Evolutionary conservation across 805 yeast genomes (phyloP).

Genomic region (Clavispora carvajalis): DNA sequence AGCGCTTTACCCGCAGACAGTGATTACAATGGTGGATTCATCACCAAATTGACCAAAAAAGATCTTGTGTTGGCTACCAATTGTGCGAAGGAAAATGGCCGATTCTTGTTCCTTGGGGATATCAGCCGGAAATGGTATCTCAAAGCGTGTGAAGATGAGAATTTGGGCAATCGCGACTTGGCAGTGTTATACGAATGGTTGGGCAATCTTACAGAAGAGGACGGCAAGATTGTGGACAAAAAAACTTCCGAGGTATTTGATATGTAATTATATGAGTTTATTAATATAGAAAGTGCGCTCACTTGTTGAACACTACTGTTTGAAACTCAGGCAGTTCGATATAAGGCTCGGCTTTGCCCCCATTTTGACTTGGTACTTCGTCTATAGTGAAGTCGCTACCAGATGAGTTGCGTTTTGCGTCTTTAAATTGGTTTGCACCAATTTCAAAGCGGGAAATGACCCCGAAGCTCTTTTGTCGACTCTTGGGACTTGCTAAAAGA

Average conservation of each 20-base stretch:
- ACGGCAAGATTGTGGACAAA: constrained; percentile 12
- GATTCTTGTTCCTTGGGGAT: constrained; percentile 37
- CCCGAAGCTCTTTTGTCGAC: constrained; percentile 13
- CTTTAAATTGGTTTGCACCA: not conserved
- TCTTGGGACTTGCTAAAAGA: not conserved
- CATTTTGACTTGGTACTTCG: constrained; percentile 1
- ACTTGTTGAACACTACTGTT: not conserved
- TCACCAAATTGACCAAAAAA: constrained; percentile 41
- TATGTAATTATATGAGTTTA: not conserved
- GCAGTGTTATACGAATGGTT: constrained; percentile 41
- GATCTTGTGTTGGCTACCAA: constrained; percentile 40
- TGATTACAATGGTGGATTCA: constrained; percentile 45
- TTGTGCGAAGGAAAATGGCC: constrained; percentile 27
- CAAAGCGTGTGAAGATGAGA: constrained; percentile 37
- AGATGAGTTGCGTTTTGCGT: constrained; percentile 3
- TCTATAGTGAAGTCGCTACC: constrained; percentile 7
- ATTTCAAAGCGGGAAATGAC: constrained; percentile 5
- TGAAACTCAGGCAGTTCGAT: not conserved
- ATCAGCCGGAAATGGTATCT: constrained; percentile 37
- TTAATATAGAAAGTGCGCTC: not conserved
- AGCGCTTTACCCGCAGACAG: constrained; percentile 39
- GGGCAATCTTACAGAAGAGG: constrained; percentile 26
- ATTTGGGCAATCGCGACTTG: constrained; percentile 36
- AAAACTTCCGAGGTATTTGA: constrained; percentile 13
- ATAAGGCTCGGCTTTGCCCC: not conserved